Percentiles rank a stretch among this genome's conserved stretches.
These are phyloP conservation scores for Thinopyrum elongatum DNA, from an alignment of 176 grass and related monocot genomes.

Conservation along the genomic window DNA sequence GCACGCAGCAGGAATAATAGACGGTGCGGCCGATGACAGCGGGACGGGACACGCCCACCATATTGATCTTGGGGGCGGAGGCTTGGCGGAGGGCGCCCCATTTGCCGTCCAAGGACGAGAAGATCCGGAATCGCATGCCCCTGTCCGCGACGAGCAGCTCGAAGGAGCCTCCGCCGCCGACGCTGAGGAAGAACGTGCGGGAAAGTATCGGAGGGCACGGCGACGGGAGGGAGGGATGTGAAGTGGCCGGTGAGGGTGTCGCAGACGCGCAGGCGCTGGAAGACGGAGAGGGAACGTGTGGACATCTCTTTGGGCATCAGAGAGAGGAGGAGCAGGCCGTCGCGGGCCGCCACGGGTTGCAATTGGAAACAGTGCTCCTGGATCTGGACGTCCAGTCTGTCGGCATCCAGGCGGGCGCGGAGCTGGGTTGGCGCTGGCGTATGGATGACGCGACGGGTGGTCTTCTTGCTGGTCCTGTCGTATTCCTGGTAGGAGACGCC, in stretches of 20 bases:
- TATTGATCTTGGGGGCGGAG: too few relatives aligned
- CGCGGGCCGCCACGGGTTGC: not conserved
- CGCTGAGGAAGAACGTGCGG: not conserved
- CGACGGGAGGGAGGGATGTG: not conserved
- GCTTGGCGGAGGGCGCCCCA: not conserved
- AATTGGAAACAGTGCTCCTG: too few relatives aligned
- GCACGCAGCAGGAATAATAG: too few relatives aligned
- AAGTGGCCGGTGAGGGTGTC: not conserved
- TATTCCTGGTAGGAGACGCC: not conserved
- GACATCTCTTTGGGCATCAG: too few relatives aligned
- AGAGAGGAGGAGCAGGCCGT: not conserved
- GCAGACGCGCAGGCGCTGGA: not conserved
- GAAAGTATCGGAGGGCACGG: accelerated
- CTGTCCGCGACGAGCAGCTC: not conserved
- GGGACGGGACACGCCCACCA: too few relatives aligned
- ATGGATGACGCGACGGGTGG: not conserved
- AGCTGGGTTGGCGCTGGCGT: not conserved
- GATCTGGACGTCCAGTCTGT: too few relatives aligned
- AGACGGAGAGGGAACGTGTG: too few relatives aligned
- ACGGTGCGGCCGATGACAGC: too few relatives aligned
- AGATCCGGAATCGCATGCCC: not conserved
- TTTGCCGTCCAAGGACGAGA: not conserved
- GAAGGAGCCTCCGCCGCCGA: not conserved
- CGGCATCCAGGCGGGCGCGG: not conserved
- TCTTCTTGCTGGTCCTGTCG: too few relatives aligned